phyloP scores from a whole-genome alignment of 768 basidiomycete species.

The Lactarius trivialis region DNA sequence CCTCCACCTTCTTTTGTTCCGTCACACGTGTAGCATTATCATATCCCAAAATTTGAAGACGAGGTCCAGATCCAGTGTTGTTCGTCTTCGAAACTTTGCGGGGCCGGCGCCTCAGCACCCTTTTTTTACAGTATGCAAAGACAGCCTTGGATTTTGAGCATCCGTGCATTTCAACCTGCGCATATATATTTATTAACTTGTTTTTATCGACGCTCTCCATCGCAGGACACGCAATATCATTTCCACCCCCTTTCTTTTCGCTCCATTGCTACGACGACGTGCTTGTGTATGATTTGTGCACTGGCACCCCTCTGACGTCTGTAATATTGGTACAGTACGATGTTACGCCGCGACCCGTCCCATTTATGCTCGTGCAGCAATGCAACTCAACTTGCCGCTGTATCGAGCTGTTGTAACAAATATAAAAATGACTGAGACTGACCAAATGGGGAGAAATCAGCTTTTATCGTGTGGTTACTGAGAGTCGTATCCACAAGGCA shows the following conservation, averaged over 20 bases:
- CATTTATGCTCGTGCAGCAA: constrained; percentile 14
- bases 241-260: neutral
- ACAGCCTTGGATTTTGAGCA: constrained; percentile 13
- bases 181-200: constrained; percentile 20
- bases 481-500: neutral
- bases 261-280: constrained; percentile 5
- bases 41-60: neutral
- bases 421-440: neutral
- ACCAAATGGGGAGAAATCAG: constrained; percentile 1
- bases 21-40: constrained; percentile 7
- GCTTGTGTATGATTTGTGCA: constrained; percentile 5
- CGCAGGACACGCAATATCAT: neutral
- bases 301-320: neutral
- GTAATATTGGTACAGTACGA: constrained; percentile 14
- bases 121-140: constrained; percentile 19
- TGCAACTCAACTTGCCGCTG: constrained; percentile 33
- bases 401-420: constrained; percentile 13
- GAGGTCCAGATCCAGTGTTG: neutral
- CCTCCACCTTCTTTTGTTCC: neutral
- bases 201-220: constrained; percentile 5
- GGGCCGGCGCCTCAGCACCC: neutral
- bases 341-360: neutral
- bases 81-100: neutral
- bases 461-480: neutral
- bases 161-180: constrained; percentile 30